phyloP scores from a whole-genome alignment of 441 rosid genomes.

The Rhodomyrtus psidioides region DNA sequence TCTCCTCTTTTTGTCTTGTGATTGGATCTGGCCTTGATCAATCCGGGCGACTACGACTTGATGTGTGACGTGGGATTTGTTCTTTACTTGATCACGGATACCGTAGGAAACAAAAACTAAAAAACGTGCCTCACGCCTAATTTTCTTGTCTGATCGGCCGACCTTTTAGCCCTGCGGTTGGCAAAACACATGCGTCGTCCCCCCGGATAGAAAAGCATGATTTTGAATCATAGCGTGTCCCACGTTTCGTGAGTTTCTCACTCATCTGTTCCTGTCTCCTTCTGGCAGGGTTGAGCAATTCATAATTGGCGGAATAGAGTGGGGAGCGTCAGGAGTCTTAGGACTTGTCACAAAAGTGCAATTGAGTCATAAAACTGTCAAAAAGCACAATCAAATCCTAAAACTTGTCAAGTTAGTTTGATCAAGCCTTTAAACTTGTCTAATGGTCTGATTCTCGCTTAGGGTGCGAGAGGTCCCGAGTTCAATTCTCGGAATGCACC shows the following conservation, averaged over 20 bases:
- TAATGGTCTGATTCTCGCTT: conserved; percentile 5
- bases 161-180: neutral
- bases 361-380: too few relatives aligned
- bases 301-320: neutral
- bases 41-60: neutral
- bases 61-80: neutral
- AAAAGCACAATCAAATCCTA: too few relatives aligned
- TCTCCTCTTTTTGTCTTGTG: neutral
- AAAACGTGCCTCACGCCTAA: neutral
- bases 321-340: too few relatives aligned
- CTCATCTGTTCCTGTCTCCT: neutral
- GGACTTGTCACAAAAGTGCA: too few relatives aligned
- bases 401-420: too few relatives aligned
- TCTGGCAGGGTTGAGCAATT: neutral
- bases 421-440: too few relatives aligned
- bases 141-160: neutral
- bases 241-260: neutral
- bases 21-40: neutral
- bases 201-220: neutral
- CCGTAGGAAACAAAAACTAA: neutral
- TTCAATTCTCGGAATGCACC: conserved; percentile 3
- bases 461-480: conserved; percentile 8
- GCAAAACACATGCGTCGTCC: neutral
- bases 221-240: neutral
- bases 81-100: neutral